Evolutionary conservation across 495 filamentous ascomycete species (phyloP).

Genomic region (Aspergillus cavernicola): DNA sequence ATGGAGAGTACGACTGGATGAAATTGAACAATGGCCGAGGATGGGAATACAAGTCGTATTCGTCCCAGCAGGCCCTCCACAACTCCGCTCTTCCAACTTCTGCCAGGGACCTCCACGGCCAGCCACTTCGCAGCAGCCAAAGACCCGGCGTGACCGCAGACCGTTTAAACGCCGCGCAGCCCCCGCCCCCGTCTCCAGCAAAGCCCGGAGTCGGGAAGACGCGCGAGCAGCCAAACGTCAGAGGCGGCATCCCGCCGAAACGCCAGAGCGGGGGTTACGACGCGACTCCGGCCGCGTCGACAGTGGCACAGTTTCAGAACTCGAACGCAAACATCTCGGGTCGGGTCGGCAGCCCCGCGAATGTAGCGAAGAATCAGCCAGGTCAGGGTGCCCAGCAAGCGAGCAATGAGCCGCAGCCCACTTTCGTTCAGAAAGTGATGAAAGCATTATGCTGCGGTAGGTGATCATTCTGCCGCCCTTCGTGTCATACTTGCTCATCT

Average conservation of each 20-base stretch:
- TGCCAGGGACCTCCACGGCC: constrained; percentile 70
- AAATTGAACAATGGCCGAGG: constrained; percentile 94
- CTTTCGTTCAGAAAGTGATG: constrained; percentile 65
- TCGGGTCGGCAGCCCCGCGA: constrained; percentile 55
- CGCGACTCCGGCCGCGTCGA: constrained; percentile 76
- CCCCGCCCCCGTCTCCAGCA: constrained; percentile 82
- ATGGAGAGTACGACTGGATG: constrained; percentile 99
- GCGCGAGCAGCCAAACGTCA: constrained; percentile 79
- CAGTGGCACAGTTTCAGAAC: constrained; percentile 86
- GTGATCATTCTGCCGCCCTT: constrained; percentile 27
- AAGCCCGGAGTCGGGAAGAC: constrained; percentile 74
- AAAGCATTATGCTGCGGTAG: constrained; percentile 80
- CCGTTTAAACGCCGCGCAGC: constrained; percentile 97
- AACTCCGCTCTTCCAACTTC: constrained; percentile 71
- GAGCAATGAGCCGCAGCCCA: constrained; percentile 47
- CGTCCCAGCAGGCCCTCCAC: constrained; percentile 71
- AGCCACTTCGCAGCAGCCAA: constrained; percentile 57
- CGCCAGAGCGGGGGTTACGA: constrained; percentile 75
- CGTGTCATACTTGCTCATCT: constrained; percentile 26
- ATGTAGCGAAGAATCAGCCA: constrained; percentile 52
- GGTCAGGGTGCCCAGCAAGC: constrained; percentile 37
- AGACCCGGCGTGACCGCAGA: constrained; percentile 67
- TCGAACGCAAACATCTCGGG: constrained; percentile 79
- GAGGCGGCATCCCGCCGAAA: constrained; percentile 63
- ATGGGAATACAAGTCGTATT: constrained; percentile 90